phyloP scores from a whole-genome alignment of 1,139 yeast species.

The Yamadazyma atlantica region DNA sequence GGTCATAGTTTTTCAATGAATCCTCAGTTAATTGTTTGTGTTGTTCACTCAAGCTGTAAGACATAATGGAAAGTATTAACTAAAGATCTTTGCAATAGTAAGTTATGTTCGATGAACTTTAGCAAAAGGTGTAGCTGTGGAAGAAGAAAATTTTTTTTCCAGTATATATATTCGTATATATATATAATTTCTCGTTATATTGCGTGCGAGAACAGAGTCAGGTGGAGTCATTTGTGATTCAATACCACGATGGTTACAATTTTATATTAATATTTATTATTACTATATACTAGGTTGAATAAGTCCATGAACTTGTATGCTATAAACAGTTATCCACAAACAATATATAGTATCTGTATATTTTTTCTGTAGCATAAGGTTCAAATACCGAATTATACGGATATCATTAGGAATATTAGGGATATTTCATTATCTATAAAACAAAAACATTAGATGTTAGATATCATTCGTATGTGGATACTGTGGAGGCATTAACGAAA shows the following conservation, averaged over 20 bases:
- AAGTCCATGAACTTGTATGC: background rate
- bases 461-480: background rate
- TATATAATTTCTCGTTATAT: background rate
- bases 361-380: background rate
- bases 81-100: too few relatives aligned
- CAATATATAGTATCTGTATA: background rate
- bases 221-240: background rate
- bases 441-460: slow-evolving; percentile 1
- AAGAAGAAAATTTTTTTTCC: background rate
- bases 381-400: background rate
- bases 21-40: slow-evolving; percentile 60
- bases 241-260: too few relatives aligned
- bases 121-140: slow-evolving; percentile 11
- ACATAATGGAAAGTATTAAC: slow-evolving; percentile 29
- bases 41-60: slow-evolving; percentile 43
- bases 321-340: background rate
- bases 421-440: slow-evolving; percentile 2
- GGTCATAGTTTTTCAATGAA: slow-evolving; percentile 67
- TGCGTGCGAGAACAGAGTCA: slow-evolving; percentile 3
- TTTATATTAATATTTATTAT: too few relatives aligned
- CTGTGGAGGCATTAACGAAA: too few relatives aligned
- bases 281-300: background rate
- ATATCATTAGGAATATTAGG: background rate
- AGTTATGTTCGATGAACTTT: too few relatives aligned
- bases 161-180: background rate